These are phyloP conservation scores for Castanea crenata DNA, from an alignment of 306 rosid species.

Conservation along the genomic window DNA sequence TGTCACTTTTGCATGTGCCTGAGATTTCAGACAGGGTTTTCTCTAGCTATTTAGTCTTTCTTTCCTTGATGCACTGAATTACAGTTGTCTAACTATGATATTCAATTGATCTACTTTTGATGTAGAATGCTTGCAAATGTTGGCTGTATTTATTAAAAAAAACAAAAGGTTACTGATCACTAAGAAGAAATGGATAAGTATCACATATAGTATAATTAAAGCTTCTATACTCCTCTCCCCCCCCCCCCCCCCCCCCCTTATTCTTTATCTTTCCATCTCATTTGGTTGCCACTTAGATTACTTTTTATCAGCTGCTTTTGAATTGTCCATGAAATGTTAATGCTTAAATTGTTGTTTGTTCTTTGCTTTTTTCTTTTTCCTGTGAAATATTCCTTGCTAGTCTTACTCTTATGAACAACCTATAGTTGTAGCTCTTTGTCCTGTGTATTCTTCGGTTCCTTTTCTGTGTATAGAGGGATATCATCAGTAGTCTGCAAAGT, in stretches of 20 bases:
- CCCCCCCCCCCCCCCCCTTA: no score
- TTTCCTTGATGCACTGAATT: no score
- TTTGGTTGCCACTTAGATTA: neutral
- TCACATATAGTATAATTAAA: neutral
- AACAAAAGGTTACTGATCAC: neutral
- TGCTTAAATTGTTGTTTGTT: neutral
- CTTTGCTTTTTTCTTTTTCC: neutral
- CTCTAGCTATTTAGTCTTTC: neutral
- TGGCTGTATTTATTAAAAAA: neutral
- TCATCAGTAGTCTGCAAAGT: constrained; percentile 76
- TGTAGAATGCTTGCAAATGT: neutral
- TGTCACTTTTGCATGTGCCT: neutral
- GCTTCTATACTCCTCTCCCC: neutral
- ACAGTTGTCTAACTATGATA: neutral
- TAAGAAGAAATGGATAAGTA: neutral
- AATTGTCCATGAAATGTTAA: neutral
- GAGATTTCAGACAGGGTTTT: neutral
- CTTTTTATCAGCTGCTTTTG: neutral
- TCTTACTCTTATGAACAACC: neutral
- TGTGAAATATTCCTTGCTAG: neutral
- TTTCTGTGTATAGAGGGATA: constrained; percentile 64
- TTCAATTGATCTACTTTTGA: neutral
- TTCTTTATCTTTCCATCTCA: neutral
- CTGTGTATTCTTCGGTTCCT: constrained; percentile 6
- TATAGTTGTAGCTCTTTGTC: constrained; percentile 1